These are phyloP conservation scores for Aspergillus sp. DNA, from an alignment of 2,329 filamentous ascomycete species.

Conservation along the genomic window DNA sequence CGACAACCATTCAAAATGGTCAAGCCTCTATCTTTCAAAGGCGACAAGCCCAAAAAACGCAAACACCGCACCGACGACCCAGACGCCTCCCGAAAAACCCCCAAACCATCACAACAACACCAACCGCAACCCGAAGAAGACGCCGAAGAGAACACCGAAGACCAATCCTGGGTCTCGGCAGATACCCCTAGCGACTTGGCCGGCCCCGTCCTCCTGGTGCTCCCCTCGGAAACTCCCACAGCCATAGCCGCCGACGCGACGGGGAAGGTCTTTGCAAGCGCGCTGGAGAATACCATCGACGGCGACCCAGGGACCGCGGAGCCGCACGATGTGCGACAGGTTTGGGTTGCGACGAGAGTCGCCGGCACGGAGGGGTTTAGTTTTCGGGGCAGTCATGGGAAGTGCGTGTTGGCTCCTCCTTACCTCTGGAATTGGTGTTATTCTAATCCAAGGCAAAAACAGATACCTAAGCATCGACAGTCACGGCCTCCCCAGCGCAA, in stretches of 20 bases:
- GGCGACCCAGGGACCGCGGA: constrained; percentile 75
- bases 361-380: constrained; percentile 72
- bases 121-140: constrained; percentile 18
- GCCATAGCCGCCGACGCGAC: constrained; percentile 78
- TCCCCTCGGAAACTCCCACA: constrained; percentile 64
- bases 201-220: constrained; percentile 73
- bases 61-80: constrained; percentile 56
- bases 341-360: constrained; percentile 83
- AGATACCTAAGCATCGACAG: constrained; percentile 83
- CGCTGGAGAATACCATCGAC: constrained; percentile 82
- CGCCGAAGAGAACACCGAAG: constrained; percentile 44
- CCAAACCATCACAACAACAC: constrained; percentile 5
- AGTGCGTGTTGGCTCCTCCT: constrained; percentile 40
- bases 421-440: neutral
- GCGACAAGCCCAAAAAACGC: constrained; percentile 89
- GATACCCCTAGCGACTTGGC: constrained; percentile 65
- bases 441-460: neutral
- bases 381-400: constrained; percentile 85
- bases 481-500: constrained; percentile 68
- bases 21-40: constrained; percentile 89
- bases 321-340: constrained; percentile 90
- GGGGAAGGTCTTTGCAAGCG: constrained; percentile 75
- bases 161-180: constrained; percentile 88
- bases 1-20: constrained; percentile 37
- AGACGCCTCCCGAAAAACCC: constrained; percentile 9